Percentiles rank a stretch among this genome's conserved stretches.
Evolutionary conservation across 345 rosid species (phyloP).

Genomic region (Melaleuca alternifolia): DNA sequence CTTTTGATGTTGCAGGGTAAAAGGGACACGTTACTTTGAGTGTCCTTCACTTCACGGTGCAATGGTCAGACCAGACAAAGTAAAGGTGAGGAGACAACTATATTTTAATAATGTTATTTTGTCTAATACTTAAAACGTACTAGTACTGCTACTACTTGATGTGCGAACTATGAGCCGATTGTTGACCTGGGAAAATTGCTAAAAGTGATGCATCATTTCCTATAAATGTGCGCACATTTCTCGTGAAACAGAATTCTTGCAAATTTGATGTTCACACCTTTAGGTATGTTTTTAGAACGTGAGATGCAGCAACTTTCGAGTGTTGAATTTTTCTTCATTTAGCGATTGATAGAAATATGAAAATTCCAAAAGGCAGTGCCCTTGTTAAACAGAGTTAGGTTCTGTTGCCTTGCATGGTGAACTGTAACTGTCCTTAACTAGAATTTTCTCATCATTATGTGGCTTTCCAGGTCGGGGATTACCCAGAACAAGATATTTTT

Average conservation of each 20-base stretch:
- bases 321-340: not conserved
- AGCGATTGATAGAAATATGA: not conserved
- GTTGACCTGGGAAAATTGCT: not conserved
- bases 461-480: slow-evolving; percentile 66
- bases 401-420: not conserved
- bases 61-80: slow-evolving; percentile 86
- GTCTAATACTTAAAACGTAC: not conserved
- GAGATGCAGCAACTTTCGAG: not conserved
- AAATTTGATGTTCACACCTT: not conserved
- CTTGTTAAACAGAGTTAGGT: not conserved
- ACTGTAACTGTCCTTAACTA: not conserved
- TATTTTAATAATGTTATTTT: not conserved
- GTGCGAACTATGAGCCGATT: not conserved
- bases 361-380: not conserved
- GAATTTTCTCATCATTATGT: not conserved
- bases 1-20: slow-evolving; percentile 36
- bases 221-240: not conserved
- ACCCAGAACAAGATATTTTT: slow-evolving; percentile 78
- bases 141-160: not conserved
- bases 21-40: slow-evolving; percentile 63
- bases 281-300: not conserved
- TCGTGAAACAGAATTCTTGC: not conserved
- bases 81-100: slow-evolving; percentile 44
- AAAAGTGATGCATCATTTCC: not conserved
- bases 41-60: slow-evolving; percentile 77